Conservation (phyloP, 805 yeast species). For the Cyberlindnera mississippiensis region DNA sequence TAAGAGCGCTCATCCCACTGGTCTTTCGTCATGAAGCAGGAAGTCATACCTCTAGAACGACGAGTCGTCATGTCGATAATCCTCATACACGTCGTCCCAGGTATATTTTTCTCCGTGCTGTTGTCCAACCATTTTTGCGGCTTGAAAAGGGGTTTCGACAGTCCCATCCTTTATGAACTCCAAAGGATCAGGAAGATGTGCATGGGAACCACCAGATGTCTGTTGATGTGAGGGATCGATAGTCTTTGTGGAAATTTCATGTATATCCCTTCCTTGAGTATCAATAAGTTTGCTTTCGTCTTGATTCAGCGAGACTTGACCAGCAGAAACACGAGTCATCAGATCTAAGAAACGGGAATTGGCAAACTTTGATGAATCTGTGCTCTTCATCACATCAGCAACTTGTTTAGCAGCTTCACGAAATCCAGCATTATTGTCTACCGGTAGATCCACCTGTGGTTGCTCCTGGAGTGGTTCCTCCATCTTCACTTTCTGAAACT, state of each 20-base stretch:
- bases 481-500: slow-evolving; percentile 13
- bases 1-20: slow-evolving; percentile 12
- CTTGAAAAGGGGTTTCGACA: slow-evolving; percentile 22
- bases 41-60: slow-evolving; percentile 17
- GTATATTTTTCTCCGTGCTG: slow-evolving; percentile 20
- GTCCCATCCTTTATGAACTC: slow-evolving; percentile 21
- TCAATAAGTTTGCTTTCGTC: slow-evolving; percentile 26
- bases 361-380: slow-evolving; percentile 20
- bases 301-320: slow-evolving; percentile 22
- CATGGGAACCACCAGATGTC: slow-evolving; percentile 3
- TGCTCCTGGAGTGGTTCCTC: slow-evolving; percentile 5
- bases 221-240: slow-evolving; percentile 4
- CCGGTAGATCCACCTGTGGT: background rate
- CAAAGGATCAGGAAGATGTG: slow-evolving; percentile 27
- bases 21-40: slow-evolving; percentile 11
- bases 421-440: slow-evolving; percentile 18
- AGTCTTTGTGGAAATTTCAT: slow-evolving; percentile 6
- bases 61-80: slow-evolving; percentile 26
- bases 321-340: slow-evolving; percentile 24
- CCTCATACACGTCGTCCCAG: slow-evolving; percentile 30
- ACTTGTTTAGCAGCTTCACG: slow-evolving; percentile 27
- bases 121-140: slow-evolving; percentile 21
- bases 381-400: slow-evolving; percentile 23
- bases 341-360: slow-evolving; percentile 26
- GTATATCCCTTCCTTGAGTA: slow-evolving; percentile 24